phyloP scores from a whole-genome alignment of 345 rosid genomes.

The Citrus reticulata region DNA sequence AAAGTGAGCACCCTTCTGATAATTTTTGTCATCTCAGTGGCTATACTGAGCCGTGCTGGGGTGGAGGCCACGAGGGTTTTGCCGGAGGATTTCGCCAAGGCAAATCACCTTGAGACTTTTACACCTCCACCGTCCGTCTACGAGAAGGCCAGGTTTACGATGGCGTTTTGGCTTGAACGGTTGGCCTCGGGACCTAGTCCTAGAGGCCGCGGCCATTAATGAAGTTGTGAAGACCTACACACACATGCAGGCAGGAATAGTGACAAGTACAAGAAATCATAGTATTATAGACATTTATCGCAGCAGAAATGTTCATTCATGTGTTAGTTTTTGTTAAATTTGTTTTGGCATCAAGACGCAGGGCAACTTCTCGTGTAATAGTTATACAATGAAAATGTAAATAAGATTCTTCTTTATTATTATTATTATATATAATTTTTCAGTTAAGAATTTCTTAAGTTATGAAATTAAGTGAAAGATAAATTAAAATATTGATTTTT shows the following conservation, averaged over 20 bases:
- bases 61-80: slow-evolving; percentile 41
- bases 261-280: not conserved
- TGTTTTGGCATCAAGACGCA: not conserved
- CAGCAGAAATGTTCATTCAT: not conserved
- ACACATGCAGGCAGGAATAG: not conserved
- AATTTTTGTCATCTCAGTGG: slow-evolving; percentile 22
- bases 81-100: slow-evolving; percentile 28
- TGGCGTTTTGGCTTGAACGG: slow-evolving; percentile 31
- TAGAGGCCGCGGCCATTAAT: slow-evolving; percentile 23
- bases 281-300: not conserved
- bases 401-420: not conserved
- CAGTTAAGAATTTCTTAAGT: too few species aligned
- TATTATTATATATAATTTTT: too few species aligned
- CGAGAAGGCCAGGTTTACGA: slow-evolving; percentile 22
- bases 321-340: not conserved
- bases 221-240: not conserved
- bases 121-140: slow-evolving; percentile 15
- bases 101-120: slow-evolving; percentile 21
- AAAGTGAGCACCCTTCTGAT: slow-evolving; percentile 18
- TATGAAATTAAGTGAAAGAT: too few species aligned
- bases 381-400: not conserved
- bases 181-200: slow-evolving; percentile 43
- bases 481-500: too few species aligned
- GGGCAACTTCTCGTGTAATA: not conserved
- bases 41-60: slow-evolving; percentile 15